phyloP scores from a whole-genome alignment of 257 asterid genomes.

The Penstemon barbatus region DNA sequence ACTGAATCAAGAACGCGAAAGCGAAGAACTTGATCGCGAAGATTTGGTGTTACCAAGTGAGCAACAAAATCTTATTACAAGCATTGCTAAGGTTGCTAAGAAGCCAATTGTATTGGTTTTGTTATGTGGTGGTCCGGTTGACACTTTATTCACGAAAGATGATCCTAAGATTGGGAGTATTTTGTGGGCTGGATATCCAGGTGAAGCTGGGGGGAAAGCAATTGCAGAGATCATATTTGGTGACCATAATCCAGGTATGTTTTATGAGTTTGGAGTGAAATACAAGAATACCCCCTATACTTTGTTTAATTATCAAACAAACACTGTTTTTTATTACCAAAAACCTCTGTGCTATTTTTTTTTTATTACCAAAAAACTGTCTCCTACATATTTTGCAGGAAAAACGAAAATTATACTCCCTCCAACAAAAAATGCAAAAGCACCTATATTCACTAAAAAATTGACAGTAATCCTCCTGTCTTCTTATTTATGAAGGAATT shows the following conservation, averaged over 20 bases:
- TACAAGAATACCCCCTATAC: too few relatives aligned
- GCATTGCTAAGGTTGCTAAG: slow-evolving; percentile 54
- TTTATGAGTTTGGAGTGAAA: neutral
- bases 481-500: too few relatives aligned
- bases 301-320: too few relatives aligned
- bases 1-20: slow-evolving; percentile 55
- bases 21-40: slow-evolving; percentile 57
- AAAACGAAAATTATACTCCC: too few relatives aligned
- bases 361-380: too few relatives aligned
- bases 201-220: slow-evolving; percentile 74
- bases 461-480: too few relatives aligned
- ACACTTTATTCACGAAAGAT: slow-evolving; percentile 61
- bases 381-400: too few relatives aligned
- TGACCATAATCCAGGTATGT: slow-evolving; percentile 70
- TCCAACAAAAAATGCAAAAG: too few relatives aligned
- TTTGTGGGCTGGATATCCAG: slow-evolving; percentile 86
- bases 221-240: slow-evolving; percentile 71
- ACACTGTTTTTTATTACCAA: too few relatives aligned
- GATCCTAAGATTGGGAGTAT: slow-evolving; percentile 59
- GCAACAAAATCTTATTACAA: slow-evolving; percentile 45
- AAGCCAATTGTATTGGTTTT: slow-evolving; percentile 57
- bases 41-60: slow-evolving; percentile 60
- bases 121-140: slow-evolving; percentile 76
- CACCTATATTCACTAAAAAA: too few relatives aligned
- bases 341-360: too few relatives aligned